phyloP scores from a whole-genome alignment of 2,329 filamentous ascomycete species.

The Talaromyces islandicus region DNA sequence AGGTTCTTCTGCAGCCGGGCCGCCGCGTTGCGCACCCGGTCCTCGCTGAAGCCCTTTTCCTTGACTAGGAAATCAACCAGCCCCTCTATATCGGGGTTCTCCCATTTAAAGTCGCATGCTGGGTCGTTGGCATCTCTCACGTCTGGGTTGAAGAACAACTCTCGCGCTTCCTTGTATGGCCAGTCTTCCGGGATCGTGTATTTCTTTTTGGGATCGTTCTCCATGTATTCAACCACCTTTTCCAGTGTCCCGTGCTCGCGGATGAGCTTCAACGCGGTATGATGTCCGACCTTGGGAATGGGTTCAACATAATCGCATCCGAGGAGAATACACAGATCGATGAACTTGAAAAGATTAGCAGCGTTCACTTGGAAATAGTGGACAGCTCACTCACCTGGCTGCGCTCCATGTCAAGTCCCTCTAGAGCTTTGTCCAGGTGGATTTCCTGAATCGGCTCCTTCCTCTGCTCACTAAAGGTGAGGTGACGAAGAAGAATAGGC shows the following conservation, averaged over 20 bases:
- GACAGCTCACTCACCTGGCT: conserved; percentile 58
- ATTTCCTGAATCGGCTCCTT: conserved; percentile 98
- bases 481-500: conserved; percentile 81
- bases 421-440: conserved; percentile 75
- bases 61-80: conserved; percentile 83
- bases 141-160: conserved; percentile 87
- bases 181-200: conserved; percentile 90
- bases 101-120: conserved; percentile 97
- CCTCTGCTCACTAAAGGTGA: conserved; percentile 94
- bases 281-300: conserved; percentile 87
- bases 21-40: conserved; percentile 76
- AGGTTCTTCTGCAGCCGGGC: conserved; percentile 80
- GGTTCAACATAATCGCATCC: conserved; percentile 98
- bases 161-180: conserved; percentile 87
- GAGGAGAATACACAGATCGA: conserved; percentile 94
- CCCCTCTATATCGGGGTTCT: conserved; percentile 82
- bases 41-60: conserved; percentile 96
- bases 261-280: conserved; percentile 87
- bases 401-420: conserved; percentile 81
- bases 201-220: conserved; percentile 71
- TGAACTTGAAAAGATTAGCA: conserved; percentile 59
- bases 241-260: conserved; percentile 86
- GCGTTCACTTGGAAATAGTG: too few species aligned
- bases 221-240: conserved; percentile 73
- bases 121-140: conserved; percentile 76